Evolutionary conservation across 768 basidiomycete genomes (phyloP).

Genomic region (Hypholoma fasciculare): DNA sequence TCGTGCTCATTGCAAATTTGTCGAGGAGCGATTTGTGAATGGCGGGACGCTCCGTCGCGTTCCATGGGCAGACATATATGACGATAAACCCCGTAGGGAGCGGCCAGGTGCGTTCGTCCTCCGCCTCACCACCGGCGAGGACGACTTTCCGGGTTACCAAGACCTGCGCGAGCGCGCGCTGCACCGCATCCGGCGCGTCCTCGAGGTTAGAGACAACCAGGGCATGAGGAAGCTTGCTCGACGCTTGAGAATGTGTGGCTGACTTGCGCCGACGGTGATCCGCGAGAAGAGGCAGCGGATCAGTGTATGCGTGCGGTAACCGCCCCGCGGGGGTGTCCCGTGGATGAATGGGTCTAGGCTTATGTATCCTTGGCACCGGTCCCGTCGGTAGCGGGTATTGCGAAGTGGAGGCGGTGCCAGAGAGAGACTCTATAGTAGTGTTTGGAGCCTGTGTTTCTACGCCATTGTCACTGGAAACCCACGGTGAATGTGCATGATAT

Average conservation of each 20-base stretch:
- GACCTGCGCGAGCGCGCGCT: conserved; percentile 55
- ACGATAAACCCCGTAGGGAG: conserved; percentile 71
- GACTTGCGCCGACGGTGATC: neutral
- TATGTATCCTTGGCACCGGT: conserved; percentile 17
- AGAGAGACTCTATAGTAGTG: neutral
- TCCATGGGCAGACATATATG: conserved; percentile 70
- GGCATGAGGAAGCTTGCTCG: conserved; percentile 49
- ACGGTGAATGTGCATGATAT: neutral
- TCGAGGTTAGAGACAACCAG: conserved; percentile 76
- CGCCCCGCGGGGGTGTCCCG: neutral
- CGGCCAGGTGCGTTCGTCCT: conserved; percentile 45
- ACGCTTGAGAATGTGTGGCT: neutral
- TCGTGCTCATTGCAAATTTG: conserved; percentile 75
- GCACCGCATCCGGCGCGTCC: conserved; percentile 50
- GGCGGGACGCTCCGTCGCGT: conserved; percentile 62
- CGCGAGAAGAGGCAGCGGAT: conserved; percentile 24
- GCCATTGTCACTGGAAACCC: too few relatives aligned
- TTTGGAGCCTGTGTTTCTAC: neutral
- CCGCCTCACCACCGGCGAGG: conserved; percentile 36
- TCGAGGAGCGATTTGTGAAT: conserved; percentile 71
- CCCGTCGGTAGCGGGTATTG: neutral
- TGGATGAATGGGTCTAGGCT: conserved; percentile 18
- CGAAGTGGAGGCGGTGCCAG: neutral
- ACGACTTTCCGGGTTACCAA: conserved; percentile 52
- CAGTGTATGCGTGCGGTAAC: conserved; percentile 33